Percentiles rank a stretch among this genome's conserved stretches.
Evolutionary conservation across 495 filamentous ascomycete genomes (phyloP).

Genomic region (Extremus antarcticus): DNA sequence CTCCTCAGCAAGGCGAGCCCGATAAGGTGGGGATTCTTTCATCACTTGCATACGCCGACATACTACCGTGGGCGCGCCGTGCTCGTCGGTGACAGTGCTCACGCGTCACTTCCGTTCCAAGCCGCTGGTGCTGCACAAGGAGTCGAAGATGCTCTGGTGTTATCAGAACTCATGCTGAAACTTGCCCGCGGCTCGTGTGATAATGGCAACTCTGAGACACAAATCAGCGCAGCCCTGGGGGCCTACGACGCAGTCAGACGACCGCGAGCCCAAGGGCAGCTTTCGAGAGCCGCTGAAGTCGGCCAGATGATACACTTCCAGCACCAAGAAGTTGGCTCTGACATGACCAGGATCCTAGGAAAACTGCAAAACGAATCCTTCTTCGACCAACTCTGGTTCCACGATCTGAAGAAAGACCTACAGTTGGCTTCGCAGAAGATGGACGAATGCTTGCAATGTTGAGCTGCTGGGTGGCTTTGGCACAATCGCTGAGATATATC

Average conservation of each 20-base stretch:
- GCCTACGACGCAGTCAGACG: background rate
- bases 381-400: too few species aligned
- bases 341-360: too few species aligned
- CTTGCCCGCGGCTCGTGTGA: background rate
- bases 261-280: background rate
- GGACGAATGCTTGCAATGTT: too few species aligned
- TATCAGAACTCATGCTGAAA: background rate
- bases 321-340: too few species aligned
- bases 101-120: background rate
- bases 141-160: background rate
- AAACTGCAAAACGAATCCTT: too few species aligned
- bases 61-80: background rate
- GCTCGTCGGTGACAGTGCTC: background rate
- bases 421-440: too few species aligned
- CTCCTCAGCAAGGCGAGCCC: background rate
- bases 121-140: background rate
- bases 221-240: background rate
- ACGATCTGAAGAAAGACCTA: too few species aligned
- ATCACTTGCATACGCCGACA: background rate
- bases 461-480: too few species aligned
- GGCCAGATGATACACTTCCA: too few species aligned
- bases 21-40: background rate
- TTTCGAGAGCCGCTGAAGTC: too few species aligned
- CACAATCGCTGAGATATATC: background rate
- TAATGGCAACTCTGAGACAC: too few species aligned